phyloP scores from a whole-genome alignment of 805 yeast species.

The Kazachstania africana region DNA sequence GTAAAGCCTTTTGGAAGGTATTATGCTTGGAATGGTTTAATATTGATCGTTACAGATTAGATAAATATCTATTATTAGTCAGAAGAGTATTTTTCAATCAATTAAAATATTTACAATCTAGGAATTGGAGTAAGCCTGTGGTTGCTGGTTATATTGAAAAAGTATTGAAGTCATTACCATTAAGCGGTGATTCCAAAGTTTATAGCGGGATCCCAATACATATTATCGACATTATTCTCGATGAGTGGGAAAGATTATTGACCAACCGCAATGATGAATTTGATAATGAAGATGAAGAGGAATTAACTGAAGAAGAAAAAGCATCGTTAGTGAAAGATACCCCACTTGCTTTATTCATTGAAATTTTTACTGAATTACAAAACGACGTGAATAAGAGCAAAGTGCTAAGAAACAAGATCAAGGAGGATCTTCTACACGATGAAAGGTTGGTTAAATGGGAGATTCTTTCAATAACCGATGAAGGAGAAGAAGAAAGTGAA shows the following conservation, averaged over 20 bases:
- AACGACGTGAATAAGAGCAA: conserved; percentile 40
- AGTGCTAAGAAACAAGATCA: conserved; percentile 52
- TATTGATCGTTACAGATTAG: conserved; percentile 75
- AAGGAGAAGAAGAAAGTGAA: conserved; percentile 22
- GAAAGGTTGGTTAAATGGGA: conserved; percentile 57
- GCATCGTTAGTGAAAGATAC: conserved; percentile 29
- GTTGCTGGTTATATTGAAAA: conserved; percentile 36
- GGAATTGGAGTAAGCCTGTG: conserved; percentile 42
- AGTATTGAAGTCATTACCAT: conserved; percentile 33
- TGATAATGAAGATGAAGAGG: conserved; percentile 35
- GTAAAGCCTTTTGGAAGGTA: conserved; percentile 71
- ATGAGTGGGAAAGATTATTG: conserved; percentile 65
- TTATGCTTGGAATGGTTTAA: conserved; percentile 72
- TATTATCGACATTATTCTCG: conserved; percentile 69
- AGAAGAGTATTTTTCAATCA: conserved; percentile 64
- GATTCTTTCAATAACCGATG: conserved; percentile 21
- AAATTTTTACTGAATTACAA: conserved; percentile 47
- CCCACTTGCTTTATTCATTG: conserved; percentile 45
- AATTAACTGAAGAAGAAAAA: conserved; percentile 26
- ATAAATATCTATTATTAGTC: conserved; percentile 71
- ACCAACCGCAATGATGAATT: conserved; percentile 37
- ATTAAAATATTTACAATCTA: conserved; percentile 40
- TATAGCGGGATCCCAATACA: conserved; percentile 78
- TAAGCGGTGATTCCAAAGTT: conserved; percentile 46
- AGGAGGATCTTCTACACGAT: conserved; percentile 57